Conservation (phyloP, 2,329 filamentous ascomycete species). For the Bimuria novae-zelandiae region DNA sequence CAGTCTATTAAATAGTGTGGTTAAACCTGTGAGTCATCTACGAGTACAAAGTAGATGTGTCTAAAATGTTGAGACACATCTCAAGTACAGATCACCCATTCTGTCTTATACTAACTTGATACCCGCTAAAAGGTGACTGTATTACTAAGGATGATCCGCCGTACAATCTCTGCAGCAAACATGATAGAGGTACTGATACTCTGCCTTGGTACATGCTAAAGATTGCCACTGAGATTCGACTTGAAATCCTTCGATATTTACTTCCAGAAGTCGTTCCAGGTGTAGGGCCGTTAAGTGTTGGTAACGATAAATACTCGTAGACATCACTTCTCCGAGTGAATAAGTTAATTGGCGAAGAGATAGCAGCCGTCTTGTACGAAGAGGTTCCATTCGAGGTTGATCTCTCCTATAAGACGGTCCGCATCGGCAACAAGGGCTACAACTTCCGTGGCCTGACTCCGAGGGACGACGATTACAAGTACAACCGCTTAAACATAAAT, state of each 20-base stretch:
- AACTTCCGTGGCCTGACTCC: neutral
- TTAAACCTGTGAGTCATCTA: neutral
- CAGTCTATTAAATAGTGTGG: constrained; percentile 22
- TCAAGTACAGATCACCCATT: no score
- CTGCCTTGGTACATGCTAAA: constrained; percentile 21
- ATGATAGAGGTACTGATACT: constrained; percentile 10
- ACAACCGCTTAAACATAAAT: neutral
- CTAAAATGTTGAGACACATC: no score
- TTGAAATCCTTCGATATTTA: constrained; percentile 22
- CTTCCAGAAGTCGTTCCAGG: constrained; percentile 14
- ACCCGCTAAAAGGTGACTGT: no score
- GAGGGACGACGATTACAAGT: neutral
- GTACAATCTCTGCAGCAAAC: constrained; percentile 20
- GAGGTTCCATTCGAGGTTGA: constrained; percentile 11
- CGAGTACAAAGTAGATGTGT: no score
- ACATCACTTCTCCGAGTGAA: constrained; percentile 16
- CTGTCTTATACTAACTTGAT: no score
- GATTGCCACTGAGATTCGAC: constrained; percentile 21
- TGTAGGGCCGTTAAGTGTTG: neutral
- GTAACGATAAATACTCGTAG: neutral
- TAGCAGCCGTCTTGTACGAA: constrained; percentile 16
- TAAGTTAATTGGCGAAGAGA: constrained; percentile 19
- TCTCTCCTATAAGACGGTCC: neutral
- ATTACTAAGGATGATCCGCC: constrained; percentile 7
- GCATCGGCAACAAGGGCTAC: constrained; percentile 1